These are phyloP conservation scores for Tolypocladium guangdongense DNA, from an alignment of 2,329 filamentous ascomycete species.

Conservation along the genomic window DNA sequence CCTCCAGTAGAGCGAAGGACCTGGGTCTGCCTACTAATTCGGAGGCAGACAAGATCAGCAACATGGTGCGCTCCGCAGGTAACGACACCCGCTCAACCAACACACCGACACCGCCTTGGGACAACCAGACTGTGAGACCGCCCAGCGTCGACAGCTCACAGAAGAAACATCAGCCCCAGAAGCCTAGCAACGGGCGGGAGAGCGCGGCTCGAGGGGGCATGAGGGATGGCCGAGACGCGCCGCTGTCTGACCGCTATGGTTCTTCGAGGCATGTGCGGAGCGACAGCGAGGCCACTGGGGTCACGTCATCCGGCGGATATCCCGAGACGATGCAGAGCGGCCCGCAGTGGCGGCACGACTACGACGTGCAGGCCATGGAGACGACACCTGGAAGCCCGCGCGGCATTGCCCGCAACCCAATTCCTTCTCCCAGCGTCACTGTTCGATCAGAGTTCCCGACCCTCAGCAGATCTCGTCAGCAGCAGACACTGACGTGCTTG, in stretches of 20 bases:
- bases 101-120: constrained; percentile 57
- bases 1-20: constrained; percentile 10
- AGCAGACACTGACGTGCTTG: constrained; percentile 88
- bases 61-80: constrained; percentile 71
- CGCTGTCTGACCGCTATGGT: constrained; percentile 32
- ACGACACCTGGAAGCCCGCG: constrained; percentile 68
- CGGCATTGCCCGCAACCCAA: constrained; percentile 66
- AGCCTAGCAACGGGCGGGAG: constrained; percentile 16
- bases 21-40: constrained; percentile 13
- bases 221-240: constrained; percentile 39
- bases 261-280: constrained; percentile 56
- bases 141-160: constrained; percentile 35
- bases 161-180: constrained; percentile 22
- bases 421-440: constrained; percentile 82
- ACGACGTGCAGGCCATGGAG: constrained; percentile 94
- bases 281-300: constrained; percentile 66
- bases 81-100: constrained; percentile 47
- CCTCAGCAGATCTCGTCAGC: constrained; percentile 79
- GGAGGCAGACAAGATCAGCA: constrained; percentile 78
- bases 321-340: constrained; percentile 62
- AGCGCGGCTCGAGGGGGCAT: constrained; percentile 27
- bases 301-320: constrained; percentile 69
- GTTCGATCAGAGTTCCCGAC: constrained; percentile 96
- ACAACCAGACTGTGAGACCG: constrained; percentile 45
- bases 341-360: constrained; percentile 71